A percentile compares a stretch with the other conserved stretches of the same genome.
Evolutionary conservation across 495 filamentous ascomycete genomes (phyloP).

Genomic region (Xylaria palmicola): DNA sequence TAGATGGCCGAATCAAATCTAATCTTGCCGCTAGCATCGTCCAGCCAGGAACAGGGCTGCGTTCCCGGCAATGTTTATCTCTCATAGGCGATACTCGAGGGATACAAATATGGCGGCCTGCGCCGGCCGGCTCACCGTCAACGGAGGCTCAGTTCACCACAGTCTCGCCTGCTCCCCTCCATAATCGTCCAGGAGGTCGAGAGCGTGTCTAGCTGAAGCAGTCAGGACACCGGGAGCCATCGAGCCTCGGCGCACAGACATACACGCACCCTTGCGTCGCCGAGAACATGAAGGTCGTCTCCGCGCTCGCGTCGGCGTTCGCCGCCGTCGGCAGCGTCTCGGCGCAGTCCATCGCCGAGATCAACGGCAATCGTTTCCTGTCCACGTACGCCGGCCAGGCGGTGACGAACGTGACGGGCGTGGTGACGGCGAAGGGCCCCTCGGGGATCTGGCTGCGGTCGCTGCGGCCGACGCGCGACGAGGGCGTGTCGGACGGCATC

Average conservation of each 20-base stretch:
- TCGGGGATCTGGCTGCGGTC: slow-evolving; percentile 60
- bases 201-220: not conserved
- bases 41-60: not conserved
- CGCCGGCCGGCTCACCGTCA: not conserved
- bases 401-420: slow-evolving; percentile 54
- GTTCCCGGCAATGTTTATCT: not conserved
- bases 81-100: not conserved
- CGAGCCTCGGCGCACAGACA: not conserved
- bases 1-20: not conserved
- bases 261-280: not conserved
- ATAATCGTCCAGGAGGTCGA: not conserved
- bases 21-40: not conserved
- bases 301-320: slow-evolving; percentile 1
- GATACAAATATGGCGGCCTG: not conserved
- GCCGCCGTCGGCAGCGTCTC: slow-evolving; percentile 15
- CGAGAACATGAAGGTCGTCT: slow-evolving; percentile 11
- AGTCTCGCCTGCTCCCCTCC: not conserved
- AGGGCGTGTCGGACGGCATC: slow-evolving; percentile 48
- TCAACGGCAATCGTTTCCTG: slow-evolving; percentile 60
- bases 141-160: not conserved
- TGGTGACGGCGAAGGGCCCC: slow-evolving; percentile 59
- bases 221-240: not conserved
- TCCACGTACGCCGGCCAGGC: slow-evolving; percentile 52
- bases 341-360: slow-evolving; percentile 57
- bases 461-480: slow-evolving; percentile 41